These are phyloP conservation scores for Penicillium ochrochloron DNA, from an alignment of 495 filamentous ascomycete genomes.

Conservation along the genomic window DNA sequence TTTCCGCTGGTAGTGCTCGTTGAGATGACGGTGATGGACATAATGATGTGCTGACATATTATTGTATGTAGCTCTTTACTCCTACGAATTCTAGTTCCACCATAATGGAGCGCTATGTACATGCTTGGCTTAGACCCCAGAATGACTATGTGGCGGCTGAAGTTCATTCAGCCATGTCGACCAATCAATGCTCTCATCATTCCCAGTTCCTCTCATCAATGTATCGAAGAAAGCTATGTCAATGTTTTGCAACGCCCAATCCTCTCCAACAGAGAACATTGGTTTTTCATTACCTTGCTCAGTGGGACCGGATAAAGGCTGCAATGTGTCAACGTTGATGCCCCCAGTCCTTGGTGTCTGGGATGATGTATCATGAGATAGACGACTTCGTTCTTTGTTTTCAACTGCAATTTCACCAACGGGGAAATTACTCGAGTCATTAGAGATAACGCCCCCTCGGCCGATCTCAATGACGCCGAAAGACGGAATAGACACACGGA, in stretches of 20 bases:
- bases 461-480: constrained; percentile 6
- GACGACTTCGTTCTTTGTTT: background rate
- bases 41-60: too few relatives aligned
- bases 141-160: too few relatives aligned
- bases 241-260: background rate
- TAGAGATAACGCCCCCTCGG: constrained; percentile 5
- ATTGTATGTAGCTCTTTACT: background rate
- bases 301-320: background rate
- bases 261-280: constrained; percentile 3
- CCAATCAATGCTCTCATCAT: background rate
- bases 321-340: too few relatives aligned
- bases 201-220: constrained; percentile 8
- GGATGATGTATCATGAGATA: background rate
- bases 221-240: constrained; percentile 8
- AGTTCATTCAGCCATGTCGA: background rate
- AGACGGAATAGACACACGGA: constrained; percentile 6
- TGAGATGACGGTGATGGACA: background rate
- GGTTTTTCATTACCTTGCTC: background rate
- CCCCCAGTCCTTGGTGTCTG: too few relatives aligned
- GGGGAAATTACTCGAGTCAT: background rate
- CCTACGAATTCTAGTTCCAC: background rate
- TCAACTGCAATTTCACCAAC: background rate
- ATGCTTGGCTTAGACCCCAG: too few relatives aligned
- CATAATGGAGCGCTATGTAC: too few relatives aligned
- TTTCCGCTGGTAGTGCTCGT: too few relatives aligned